These are phyloP conservation scores for Auriscalpium orientale DNA, from an alignment of 768 basidiomycete genomes.

Conservation along the genomic window DNA sequence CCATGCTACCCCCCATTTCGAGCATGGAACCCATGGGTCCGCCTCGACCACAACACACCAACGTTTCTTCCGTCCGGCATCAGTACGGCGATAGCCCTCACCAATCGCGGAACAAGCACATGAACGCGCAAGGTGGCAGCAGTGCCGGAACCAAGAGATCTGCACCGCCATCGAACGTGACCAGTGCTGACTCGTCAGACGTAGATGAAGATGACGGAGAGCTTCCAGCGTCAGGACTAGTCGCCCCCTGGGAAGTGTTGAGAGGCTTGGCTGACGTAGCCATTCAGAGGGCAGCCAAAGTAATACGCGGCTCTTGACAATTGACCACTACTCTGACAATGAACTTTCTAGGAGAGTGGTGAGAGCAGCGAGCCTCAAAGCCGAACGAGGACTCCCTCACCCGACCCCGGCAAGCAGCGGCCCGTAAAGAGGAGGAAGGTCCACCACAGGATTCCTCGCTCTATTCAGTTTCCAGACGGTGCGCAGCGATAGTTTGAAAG, in stretches of 20 bases:
- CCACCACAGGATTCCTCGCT: conserved; percentile 49
- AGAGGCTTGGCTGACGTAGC: conserved; percentile 77
- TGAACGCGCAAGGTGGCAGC: conserved; percentile 14
- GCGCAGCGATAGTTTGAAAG: conserved; percentile 4
- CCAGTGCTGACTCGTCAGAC: conserved; percentile 78
- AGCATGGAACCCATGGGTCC: conserved; percentile 11
- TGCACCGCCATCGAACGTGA: conserved; percentile 55
- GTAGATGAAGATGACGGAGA: conserved; percentile 81
- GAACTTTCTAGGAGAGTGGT: conserved; percentile 56
- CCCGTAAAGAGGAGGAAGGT: conserved; percentile 69
- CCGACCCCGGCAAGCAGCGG: conserved; percentile 54
- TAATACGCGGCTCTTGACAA: conserved; percentile 22
- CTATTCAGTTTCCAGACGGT: conserved; percentile 76
- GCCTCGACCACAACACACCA: conserved; percentile 27
- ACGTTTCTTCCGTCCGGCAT: conserved; percentile 56
- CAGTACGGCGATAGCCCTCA: conserved; percentile 37
- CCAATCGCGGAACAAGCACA: conserved; percentile 13
- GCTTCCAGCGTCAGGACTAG: conserved; percentile 71
- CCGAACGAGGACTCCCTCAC: conserved; percentile 65
- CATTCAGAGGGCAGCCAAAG: conserved; percentile 71
- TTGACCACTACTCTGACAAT: background rate
- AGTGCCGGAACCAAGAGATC: conserved; percentile 48
- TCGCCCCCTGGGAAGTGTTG: conserved; percentile 83
- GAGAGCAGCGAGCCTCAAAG: conserved; percentile 71
- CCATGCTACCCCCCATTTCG: conserved; percentile 13